phyloP scores from a whole-genome alignment of 495 filamentous ascomycete species.

The Daldinia loculata region DNA sequence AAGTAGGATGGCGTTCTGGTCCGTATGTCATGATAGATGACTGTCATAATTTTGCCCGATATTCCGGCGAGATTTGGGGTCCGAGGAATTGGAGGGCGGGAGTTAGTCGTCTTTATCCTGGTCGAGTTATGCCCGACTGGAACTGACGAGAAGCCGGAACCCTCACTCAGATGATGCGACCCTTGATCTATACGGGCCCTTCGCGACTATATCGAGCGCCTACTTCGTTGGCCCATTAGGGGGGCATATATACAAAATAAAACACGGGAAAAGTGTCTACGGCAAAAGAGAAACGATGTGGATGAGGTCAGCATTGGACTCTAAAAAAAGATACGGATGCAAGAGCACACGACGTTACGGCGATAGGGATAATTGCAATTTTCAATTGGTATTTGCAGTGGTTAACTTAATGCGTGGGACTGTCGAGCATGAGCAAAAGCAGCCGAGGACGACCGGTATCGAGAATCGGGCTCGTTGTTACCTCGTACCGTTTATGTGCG shows the following conservation, averaged over 20 bases:
- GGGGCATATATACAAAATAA: conserved; percentile 36
- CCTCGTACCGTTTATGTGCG: background rate
- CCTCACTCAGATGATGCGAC: conserved; percentile 3
- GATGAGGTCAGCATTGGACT: conserved; percentile 24
- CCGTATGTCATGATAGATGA: conserved; percentile 38
- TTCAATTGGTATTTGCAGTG: conserved; percentile 30
- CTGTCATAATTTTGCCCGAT: conserved; percentile 6
- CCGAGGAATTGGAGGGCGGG: conserved; percentile 6
- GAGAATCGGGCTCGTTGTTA: conserved; percentile 3
- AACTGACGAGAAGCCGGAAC: background rate
- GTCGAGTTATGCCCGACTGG: background rate
- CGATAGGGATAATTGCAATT: conserved; percentile 26
- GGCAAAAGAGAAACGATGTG: conserved; percentile 22
- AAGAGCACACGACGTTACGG: conserved; percentile 27
- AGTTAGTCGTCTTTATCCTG: background rate
- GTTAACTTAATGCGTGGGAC: conserved; percentile 14
- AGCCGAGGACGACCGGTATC: background rate
- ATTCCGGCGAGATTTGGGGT: conserved; percentile 15
- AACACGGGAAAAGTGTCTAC: conserved; percentile 18
- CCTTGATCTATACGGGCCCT: background rate
- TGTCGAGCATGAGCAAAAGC: conserved; percentile 8
- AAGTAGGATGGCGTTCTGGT: conserved; percentile 41
- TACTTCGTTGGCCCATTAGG: background rate
- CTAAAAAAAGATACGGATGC: conserved; percentile 11
- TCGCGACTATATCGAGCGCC: conserved; percentile 8